Base-by-base conservation (phyloP, 306 rosid species). In the Malus sieversii region DNA sequence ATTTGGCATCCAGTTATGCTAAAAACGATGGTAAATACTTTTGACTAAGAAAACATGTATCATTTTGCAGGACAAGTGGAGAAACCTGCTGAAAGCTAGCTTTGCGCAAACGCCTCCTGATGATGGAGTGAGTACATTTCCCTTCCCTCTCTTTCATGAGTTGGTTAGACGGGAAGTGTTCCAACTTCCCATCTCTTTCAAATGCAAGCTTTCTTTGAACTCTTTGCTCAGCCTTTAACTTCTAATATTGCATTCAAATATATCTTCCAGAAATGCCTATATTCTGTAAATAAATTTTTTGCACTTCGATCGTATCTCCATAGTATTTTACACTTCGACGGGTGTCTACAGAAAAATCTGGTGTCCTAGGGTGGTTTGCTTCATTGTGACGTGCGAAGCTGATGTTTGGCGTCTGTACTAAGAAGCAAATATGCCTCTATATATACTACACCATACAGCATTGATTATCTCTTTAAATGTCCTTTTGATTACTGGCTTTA, bases 1-100 rank as follows among this genome's bases (percentile, higher is more conserved):
- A 8, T 25, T 29, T 6, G 46, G 48, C 25, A 66, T 66, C 29
- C 48, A 19, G 11, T 52, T 70, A 63, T 30, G 13, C 55, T 62
- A 8, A 44, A 18, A 35, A 22, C 8, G 40, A 78, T 51, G 76
- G 30, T 72, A 33, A 62, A 10, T 5, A 15, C 9, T n/a, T 30
- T 76, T 22, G 62, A 32, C 75, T 80, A 69, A 85, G 68, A 14
- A 16, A 64, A 62, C 46, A 20, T 57, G 53, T 48, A 79, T 76
- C 81, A 19, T 78, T 77, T 75, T 88, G 85, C 78, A 95, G 99
- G 99, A 95, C 86, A 95, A 95, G 86, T 95, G 99, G 99, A 89
- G 99, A 87, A 95, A 95, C 82, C 81, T 95, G 84, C 91, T 95
- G 66, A 95, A 88, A 86, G 97, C 99, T 72, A 95, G 99, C 88